phyloP scores from a whole-genome alignment of 208 protist genomes.

The Leishmania gerbilli region DNA sequence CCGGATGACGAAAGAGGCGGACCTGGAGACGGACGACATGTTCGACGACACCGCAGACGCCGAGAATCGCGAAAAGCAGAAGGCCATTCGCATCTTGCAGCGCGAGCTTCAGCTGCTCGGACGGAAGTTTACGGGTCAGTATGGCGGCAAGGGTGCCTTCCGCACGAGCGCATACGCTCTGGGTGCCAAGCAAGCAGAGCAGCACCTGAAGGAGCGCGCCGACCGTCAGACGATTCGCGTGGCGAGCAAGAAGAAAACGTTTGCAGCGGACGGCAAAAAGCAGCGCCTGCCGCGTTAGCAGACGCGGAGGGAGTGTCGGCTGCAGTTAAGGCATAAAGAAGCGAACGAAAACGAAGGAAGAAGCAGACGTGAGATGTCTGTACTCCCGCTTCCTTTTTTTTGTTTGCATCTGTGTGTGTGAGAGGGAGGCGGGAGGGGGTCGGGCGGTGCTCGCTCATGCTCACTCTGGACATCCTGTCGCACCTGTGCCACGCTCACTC shows the following conservation, averaged over 20 bases:
- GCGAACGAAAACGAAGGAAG: background rate
- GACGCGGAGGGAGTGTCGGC: background rate
- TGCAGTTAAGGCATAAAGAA: background rate
- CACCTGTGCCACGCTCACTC: background rate
- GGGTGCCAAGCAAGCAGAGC: constrained; percentile 74
- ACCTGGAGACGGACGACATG: constrained; percentile 86
- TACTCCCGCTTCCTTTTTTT: background rate
- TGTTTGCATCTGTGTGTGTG: background rate
- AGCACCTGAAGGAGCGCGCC: constrained; percentile 69
- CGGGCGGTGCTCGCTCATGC: background rate
- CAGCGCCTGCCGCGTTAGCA: background rate
- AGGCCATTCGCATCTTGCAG: constrained; percentile 77
- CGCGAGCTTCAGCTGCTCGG: constrained; percentile 59
- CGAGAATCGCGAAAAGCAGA: constrained; percentile 71
- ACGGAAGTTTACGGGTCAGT: constrained; percentile 71
- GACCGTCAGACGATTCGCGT: constrained; percentile 50
- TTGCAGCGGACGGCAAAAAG: constrained; percentile 2
- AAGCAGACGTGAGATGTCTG: background rate
- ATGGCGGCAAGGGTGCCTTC: constrained; percentile 86
- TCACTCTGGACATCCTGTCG: background rate
- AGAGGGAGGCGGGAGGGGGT: too few species aligned
- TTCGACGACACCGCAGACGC: constrained; percentile 72
- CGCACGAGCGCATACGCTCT: constrained; percentile 70
- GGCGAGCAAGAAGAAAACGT: constrained; percentile 16
- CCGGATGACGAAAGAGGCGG: constrained; percentile 74